Conservation (phyloP, 1,284 basidiomycete species). For the Flammula alnicola region DNA sequence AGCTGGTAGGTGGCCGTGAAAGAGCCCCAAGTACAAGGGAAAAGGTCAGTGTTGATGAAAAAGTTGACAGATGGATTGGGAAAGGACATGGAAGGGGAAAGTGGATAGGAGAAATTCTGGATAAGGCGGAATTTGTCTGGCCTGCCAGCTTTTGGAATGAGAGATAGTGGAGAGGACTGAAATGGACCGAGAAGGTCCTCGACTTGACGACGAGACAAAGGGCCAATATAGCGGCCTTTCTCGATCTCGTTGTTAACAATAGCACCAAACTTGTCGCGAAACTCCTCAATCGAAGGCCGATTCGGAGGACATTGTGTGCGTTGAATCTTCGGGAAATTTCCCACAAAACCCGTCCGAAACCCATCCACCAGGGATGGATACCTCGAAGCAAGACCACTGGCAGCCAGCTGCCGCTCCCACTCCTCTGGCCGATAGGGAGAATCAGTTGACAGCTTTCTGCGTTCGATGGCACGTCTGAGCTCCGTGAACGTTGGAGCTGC, state of each 20-base stretch:
- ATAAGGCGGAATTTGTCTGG: conserved; percentile 5
- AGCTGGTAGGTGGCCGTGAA: background rate
- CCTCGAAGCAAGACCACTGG: conserved; percentile 18
- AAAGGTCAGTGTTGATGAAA: background rate
- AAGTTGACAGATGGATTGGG: conserved; percentile 2
- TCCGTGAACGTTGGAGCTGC: conserved; percentile 27
- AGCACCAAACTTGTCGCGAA: background rate
- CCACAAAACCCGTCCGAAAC: conserved; percentile 27
- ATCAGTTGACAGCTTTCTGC: conserved; percentile 15
- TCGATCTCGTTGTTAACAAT: conserved; percentile 1
- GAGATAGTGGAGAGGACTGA: conserved; percentile 5
- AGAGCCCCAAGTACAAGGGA: conserved; percentile 10
- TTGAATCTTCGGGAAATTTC: conserved; percentile 26
- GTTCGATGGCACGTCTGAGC: conserved; percentile 28
- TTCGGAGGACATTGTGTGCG: conserved; percentile 33
- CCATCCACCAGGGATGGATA: conserved; percentile 25
- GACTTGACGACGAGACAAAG: background rate
- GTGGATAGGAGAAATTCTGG: conserved; percentile 12
- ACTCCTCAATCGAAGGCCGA: conserved; percentile 13
- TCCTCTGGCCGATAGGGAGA: conserved; percentile 20
- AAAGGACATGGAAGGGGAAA: background rate
- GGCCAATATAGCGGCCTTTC: conserved; percentile 1
- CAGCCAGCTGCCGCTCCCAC: conserved; percentile 27
- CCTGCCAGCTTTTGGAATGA: conserved; percentile 2
- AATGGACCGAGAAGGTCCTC: conserved; percentile 5